Conservation (phyloP, 129 eudicot species). For the Centaurea solstitialis region DNA sequence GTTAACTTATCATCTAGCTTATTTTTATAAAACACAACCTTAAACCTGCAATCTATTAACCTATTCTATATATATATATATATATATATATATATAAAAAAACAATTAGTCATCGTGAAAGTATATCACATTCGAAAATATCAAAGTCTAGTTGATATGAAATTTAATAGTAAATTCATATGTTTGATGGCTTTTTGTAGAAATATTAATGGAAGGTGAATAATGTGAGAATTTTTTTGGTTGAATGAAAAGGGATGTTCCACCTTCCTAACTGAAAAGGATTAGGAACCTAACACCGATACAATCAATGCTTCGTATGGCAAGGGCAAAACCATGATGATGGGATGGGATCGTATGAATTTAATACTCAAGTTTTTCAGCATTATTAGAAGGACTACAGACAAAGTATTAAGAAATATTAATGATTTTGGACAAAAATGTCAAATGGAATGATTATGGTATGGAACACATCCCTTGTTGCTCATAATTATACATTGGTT, state of each 20-base stretch:
- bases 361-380: background rate
- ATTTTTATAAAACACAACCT: no score
- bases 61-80: no score
- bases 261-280: background rate
- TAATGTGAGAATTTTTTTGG: background rate
- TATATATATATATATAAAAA: no score
- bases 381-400: background rate
- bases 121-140: no score
- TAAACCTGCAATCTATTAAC: no score
- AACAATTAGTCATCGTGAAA: no score
- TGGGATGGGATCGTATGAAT: background rate
- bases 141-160: background rate
- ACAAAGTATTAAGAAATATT: background rate
- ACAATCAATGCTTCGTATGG: background rate
- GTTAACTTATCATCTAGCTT: no score
- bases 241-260: background rate
- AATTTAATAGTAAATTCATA: no score
- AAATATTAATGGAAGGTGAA: no score
- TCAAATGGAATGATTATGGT: background rate
- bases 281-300: background rate
- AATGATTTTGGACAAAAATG: background rate
- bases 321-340: background rate
- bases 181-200: background rate
- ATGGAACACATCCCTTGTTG: background rate
- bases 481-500: background rate